Base-by-base conservation (phyloP, 2,329 filamentous ascomycete genomes). In the Epichloe coenophiala region DNA sequence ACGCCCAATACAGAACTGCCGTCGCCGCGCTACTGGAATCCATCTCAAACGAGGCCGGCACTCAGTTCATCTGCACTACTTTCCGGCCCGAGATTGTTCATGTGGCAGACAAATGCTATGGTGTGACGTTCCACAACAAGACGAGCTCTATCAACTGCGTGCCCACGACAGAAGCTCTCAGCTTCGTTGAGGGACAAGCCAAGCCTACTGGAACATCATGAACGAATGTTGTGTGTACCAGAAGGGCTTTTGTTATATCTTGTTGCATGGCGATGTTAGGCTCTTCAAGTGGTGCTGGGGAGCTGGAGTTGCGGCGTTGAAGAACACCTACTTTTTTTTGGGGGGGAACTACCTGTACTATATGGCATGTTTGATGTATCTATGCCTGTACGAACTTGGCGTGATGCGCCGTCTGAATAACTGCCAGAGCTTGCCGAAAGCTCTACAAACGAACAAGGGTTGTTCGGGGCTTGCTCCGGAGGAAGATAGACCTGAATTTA, bases 21-120 rank as follows among this genome's bases (percentile, higher is more conserved):
- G 93, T 98, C 11, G 93, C 93, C 3, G 79, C 87, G 51, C 87
- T 97, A 71, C 76, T 98, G 21, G 76, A 91, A 62, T 83, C 82
- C 50, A 89, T 88, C 55, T 88, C 83, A 13, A 71, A 76, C 53
- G 79, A 82, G 57, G 77, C 76, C 13, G 75, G 77, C 54, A 82
- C 77, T 47, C 77, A 98, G 66, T 98, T 98, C 65, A 98, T 98
- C 67, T 97, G 93, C 76, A 98, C 93, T 4, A 98, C 93, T 2
- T 98, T 98, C 80, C 78, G 93, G 52, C 93, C 93, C 1, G 93
- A 98, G 70, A 96, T 98, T 76, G 78, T 98, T 56, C 80, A 86
- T 54, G 88, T 97, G 19, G 93, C 93, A 3, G 90, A 97, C 72
- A 95, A 95, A 72, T 96, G 91, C 69, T 98, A 98, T 66, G 93